Base-by-base conservation (phyloP, 1,284 basidiomycete species). In the Salmacisia buchloeana region DNA sequence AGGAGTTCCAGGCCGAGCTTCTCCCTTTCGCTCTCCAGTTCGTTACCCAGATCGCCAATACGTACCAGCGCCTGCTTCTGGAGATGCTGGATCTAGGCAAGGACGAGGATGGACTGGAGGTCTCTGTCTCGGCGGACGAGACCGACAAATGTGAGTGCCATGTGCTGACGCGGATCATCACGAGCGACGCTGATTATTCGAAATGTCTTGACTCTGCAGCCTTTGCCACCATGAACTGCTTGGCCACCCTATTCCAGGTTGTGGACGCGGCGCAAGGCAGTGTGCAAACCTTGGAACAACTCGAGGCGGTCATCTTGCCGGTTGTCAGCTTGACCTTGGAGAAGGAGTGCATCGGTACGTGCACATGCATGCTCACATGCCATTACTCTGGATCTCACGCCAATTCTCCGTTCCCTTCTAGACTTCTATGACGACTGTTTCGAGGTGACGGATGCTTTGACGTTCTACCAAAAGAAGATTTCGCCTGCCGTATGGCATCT, bases 341-440 rank as follows among this genome's bases (percentile, higher is more conserved):
- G 49, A 54, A 54, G 29, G 49, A 54, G 25, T 9, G 15, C 29
- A 54, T 54, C 27, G 49, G 49, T 54, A n/a, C 31, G 49, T 54
- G 9, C n/a, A 13, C 31, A 29, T 23, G 45, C 1, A 23, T 64
- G 39, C 7, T 9, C n/a, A 23, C 33, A 46, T 33, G n/a, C 23
- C 5, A 13, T 36, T 59, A 13, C 46, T 59, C 33, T 6, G 18
- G 39, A 6, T 43, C 23, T 43, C 4, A 38, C 39, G 15, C 6
- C 18, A 43, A 15, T 21, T 43, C 18, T n/a, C 23, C 18, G 15
- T 45, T 43, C 5, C 49, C 7, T 49, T 1, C 34, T 71, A 89
- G 91, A 94, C 76, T 82, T 94, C 38, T 90, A 91, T 76, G 91
- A 93, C 81, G 90, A 91, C 77, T 87, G 90, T 83, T 91, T 90